Evolutionary conservation across 139 green algal species (phyloP).

Genomic region (Zygnema cylindricum): DNA sequence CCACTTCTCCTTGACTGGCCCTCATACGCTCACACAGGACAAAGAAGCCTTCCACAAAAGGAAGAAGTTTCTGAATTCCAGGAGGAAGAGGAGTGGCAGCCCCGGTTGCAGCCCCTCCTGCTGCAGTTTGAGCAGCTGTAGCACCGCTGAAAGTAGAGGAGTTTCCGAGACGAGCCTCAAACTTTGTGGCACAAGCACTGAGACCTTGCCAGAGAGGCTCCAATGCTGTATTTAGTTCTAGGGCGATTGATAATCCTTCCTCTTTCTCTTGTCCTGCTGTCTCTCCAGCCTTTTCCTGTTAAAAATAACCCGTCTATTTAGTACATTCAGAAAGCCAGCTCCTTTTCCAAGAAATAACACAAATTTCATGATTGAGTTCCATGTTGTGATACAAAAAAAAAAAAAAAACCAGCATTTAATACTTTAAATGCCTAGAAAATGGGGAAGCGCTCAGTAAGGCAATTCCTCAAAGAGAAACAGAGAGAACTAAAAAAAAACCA

Average conservation of each 20-base stretch:
- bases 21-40: slow-evolving; percentile 70
- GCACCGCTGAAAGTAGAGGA: background rate
- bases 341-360: too few species aligned
- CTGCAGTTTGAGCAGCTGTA: background rate
- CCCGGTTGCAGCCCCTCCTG: slow-evolving; percentile 12
- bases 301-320: too few species aligned
- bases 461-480: too few species aligned
- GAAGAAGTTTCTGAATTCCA: slow-evolving; percentile 78
- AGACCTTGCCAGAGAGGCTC: slow-evolving; percentile 72
- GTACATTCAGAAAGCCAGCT: too few species aligned
- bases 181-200: slow-evolving; percentile 58
- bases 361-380: too few species aligned
- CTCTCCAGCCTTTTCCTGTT: background rate
- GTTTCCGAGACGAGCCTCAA: slow-evolving; percentile 59
- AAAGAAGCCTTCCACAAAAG: slow-evolving; percentile 93
- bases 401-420: too few species aligned
- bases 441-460: too few species aligned
- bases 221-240: slow-evolving; percentile 42
- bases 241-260: slow-evolving; percentile 2
- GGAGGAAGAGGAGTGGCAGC: slow-evolving; percentile 71
- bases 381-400: too few species aligned
- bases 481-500: too few species aligned
- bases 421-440: too few species aligned
- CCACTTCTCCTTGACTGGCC: background rate
- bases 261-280: slow-evolving; percentile 8